Base-by-base conservation (phyloP, 2,329 filamentous ascomycete species). In the Niveomyces coronatus region DNA sequence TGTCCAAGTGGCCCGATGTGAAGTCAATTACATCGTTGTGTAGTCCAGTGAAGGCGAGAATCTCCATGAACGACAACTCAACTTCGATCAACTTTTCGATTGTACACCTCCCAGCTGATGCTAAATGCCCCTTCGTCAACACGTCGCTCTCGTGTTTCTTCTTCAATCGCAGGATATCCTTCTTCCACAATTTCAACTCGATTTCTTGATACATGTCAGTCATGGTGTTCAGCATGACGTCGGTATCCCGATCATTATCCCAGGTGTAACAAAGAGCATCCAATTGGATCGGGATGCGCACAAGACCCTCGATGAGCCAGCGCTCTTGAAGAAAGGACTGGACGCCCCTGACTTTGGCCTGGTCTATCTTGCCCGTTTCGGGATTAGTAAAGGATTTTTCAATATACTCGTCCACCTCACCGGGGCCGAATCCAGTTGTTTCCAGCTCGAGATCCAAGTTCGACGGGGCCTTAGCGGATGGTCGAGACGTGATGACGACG, bases 201-300 rank as follows among this genome's bases (percentile, higher is more conserved):
- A 65, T 64, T 3, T 45, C 45, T 44, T 47, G 13, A 44, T 59
- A 61, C 8, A 60, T 33, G 29, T 40, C 44, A 1, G 60, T 64
- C 60, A 65, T 65, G 5, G 58, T 63, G 14, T 58, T 32, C 4
- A 45, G 48, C 5, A 20, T 26, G 16, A 18, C 23, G 29, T 31
- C 26, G 4, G 28, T 16, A 29, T 19, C 13, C 16, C 48, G 37
- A 17, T 49, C 41, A n/a, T n/a, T n/a, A 0, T 51, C 41, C 61
- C 61, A 66, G 13, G 37, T 55, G 33, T 49, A 60, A 40, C 62
- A 67, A 15, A 67, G 38, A 2, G 63, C 64, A 50, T 67, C 64
- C 1, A 68, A 49, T 32, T 60, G 61, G 41, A 67, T 61, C 0
- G 62, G 64, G 29, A 67, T 64, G n/a, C 54, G 59, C 4, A 61